Percentiles rank a stretch among this genome's conserved stretches.
Evolutionary conservation across 805 yeast species (phyloP).

Genomic region (Candida sakaeoensis): DNA sequence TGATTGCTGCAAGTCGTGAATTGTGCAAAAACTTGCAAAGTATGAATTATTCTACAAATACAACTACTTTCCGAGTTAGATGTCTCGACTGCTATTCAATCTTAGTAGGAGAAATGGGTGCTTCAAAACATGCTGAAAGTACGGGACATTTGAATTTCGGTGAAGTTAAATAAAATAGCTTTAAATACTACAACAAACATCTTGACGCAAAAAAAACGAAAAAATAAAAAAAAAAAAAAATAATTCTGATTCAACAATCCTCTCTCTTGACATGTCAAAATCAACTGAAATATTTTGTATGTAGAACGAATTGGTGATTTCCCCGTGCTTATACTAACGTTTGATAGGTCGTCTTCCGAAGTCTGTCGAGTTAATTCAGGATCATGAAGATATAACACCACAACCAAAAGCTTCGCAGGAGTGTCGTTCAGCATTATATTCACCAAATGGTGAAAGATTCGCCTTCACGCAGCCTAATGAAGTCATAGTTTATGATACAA

Average conservation of each 20-base stretch:
- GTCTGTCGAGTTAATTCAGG: slow-evolving; percentile 48
- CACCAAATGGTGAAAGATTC: slow-evolving; percentile 63
- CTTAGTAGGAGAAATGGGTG: slow-evolving; percentile 61
- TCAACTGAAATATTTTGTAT: slow-evolving; percentile 38
- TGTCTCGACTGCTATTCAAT: slow-evolving; percentile 53
- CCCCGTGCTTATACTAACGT: too few relatives aligned
- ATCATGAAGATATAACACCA: slow-evolving; percentile 34
- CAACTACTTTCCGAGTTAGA: slow-evolving; percentile 51
- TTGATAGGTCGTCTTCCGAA: slow-evolving; percentile 51
- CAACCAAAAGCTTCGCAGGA: slow-evolving; percentile 39
- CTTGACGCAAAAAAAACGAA: too few relatives aligned
- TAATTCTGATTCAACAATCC: neutral
- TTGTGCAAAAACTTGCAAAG: slow-evolving; percentile 46
- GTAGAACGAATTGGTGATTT: too few relatives aligned
- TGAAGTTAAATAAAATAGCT: slow-evolving; percentile 42
- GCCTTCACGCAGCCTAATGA: slow-evolving; percentile 68
- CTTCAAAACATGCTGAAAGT: slow-evolving; percentile 57
- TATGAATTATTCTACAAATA: slow-evolving; percentile 61
- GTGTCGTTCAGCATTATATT: slow-evolving; percentile 62
- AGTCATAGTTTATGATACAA: slow-evolving; percentile 60
- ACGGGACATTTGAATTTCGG: slow-evolving; percentile 65
- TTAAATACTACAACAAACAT: too few relatives aligned
- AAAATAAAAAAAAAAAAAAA: neutral
- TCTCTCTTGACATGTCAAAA: slow-evolving; percentile 34
- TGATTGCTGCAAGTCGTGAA: slow-evolving; percentile 13